Percentiles rank a stretch among this genome's conserved stretches.
Evolutionary conservation across 2,329 filamentous ascomycete species (phyloP).

Genomic region (Aplosporella prunicola): DNA sequence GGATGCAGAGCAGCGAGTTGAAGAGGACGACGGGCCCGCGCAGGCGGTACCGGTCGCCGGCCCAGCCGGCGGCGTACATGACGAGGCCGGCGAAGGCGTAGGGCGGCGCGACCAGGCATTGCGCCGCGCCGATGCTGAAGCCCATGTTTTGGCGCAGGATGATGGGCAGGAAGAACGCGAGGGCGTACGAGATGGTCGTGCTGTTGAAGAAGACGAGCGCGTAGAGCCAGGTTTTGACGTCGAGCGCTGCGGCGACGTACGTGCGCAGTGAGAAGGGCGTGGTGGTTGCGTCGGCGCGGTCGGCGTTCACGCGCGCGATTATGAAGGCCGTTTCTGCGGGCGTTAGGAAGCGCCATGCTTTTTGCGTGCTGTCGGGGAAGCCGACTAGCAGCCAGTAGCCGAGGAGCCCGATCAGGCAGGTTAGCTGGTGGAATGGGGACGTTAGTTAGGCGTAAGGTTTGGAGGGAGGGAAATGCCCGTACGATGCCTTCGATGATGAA

Average conservation of each 20-base stretch:
- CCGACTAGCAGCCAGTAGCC: conserved; percentile 37
- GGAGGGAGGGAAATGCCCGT: background rate
- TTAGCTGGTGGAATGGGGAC: conserved; percentile 19
- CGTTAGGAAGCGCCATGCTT: conserved; percentile 36
- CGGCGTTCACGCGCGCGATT: conserved; percentile 42
- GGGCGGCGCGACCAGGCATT: conserved; percentile 56
- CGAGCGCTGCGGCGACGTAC: conserved; percentile 39
- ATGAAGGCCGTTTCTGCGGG: conserved; percentile 40
- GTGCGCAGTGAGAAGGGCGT: conserved; percentile 40
- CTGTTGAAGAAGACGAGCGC: conserved; percentile 49
- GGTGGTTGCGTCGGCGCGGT: conserved; percentile 42
- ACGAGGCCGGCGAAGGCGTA: conserved; percentile 28
- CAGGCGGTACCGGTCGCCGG: conserved; percentile 56
- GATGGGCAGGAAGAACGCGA: conserved; percentile 71
- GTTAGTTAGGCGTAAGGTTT: background rate
- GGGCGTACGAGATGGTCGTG: conserved; percentile 63
- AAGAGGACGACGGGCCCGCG: conserved; percentile 57
- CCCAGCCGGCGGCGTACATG: conserved; percentile 46
- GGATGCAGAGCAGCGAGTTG: conserved; percentile 57
- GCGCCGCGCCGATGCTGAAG: conserved; percentile 53
- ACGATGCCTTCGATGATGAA: conserved; percentile 34
- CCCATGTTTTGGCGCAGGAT: conserved; percentile 56
- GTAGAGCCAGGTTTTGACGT: conserved; percentile 48
- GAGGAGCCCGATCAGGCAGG: conserved; percentile 29
- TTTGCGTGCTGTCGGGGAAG: conserved; percentile 36